Evolutionary conservation across 2,329 filamentous ascomycete species (phyloP), one percentile per base, ranked within the genome.

Genomic region (Colletotrichum scovillei): DNA sequence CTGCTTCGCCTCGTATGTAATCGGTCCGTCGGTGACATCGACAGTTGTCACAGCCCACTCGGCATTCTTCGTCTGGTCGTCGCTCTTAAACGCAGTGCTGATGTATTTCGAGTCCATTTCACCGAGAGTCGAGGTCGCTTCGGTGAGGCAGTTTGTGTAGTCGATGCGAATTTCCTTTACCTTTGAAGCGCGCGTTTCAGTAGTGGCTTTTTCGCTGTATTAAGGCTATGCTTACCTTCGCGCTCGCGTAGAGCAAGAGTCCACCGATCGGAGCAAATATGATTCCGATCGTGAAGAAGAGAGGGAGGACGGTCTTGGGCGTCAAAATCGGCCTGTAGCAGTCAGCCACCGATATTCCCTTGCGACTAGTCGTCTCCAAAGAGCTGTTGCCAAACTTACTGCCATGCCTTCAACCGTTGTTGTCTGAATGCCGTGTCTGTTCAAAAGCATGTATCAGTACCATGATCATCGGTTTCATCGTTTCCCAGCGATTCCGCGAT

Each of bases 351-450:
- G 28, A 60, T 16, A 35, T 63, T 49, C n/a, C 42, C 32, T 63
- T 24, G 52, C 59, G 6, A 49, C 60, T 58, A 22, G 49, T 57
- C 32, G 24, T 30, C 30, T 8, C 49, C 58, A 26, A 28, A 56
- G 72, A 69, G 30, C 75, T 72, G 60, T 75, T 67, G 82, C 88
- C 79, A 58, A 55, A 90, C 95, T 84, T 88, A 97, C 93, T 99
- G 97, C 97, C 97, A 99, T 86, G 97, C 97, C 86, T 98, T 98
- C 83, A 99, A 86, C 81, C 97, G 92, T 85, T 99, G 97, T 82
- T 99, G 97, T 79, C 97, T 91, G 82, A 98, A 99, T 12, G 97
- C 97, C 73, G 96, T 98, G 86, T 98, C 95, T 97, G 80, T 69
- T 64, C 22, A 62, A 38, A 24, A 22, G 32, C 14, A 12, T 24